These are phyloP conservation scores for Lactuca saligna DNA, from an alignment of 129 eudicot genomes.

Conservation along the genomic window DNA sequence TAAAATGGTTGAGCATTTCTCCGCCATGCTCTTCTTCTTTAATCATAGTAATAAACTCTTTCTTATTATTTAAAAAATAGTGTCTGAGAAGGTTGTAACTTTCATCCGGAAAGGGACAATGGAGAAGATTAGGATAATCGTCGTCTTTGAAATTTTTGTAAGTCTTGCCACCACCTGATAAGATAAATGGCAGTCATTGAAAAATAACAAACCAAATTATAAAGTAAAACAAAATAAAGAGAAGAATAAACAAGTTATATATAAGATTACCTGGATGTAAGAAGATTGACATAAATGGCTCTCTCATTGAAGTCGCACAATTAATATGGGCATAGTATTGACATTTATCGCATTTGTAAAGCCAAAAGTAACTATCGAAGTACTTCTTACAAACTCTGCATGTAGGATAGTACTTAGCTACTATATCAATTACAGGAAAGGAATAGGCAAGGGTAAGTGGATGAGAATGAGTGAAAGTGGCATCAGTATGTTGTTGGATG, in stretches of 20 bases:
- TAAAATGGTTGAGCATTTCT: neutral
- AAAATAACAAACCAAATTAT: no score
- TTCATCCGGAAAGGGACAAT: neutral
- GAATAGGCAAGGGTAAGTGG: constrained; percentile 22
- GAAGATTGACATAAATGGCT: constrained; percentile 4
- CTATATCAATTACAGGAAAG: neutral
- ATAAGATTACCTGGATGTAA: neutral
- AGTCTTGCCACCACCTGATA: neutral
- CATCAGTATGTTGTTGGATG: neutral
- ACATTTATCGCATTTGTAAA: constrained; percentile 17
- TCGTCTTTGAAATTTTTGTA: neutral
- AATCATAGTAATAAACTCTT: neutral
- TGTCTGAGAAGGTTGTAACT: constrained; percentile 2
- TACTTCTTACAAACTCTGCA: neutral
- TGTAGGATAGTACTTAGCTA: neutral
- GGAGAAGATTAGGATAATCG: neutral
- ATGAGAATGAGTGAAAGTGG: constrained; percentile 6
- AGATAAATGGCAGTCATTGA: no score
- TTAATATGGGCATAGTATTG: constrained; percentile 14
- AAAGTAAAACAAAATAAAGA: neutral
- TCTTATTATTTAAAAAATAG: neutral
- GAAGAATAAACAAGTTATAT: no score
- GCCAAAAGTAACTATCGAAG: neutral
- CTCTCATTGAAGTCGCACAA: constrained; percentile 1
- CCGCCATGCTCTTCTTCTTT: neutral